Evolutionary conservation across 2,329 filamentous ascomycete species (phyloP).

Genomic region (Colletotrichum sp.): DNA sequence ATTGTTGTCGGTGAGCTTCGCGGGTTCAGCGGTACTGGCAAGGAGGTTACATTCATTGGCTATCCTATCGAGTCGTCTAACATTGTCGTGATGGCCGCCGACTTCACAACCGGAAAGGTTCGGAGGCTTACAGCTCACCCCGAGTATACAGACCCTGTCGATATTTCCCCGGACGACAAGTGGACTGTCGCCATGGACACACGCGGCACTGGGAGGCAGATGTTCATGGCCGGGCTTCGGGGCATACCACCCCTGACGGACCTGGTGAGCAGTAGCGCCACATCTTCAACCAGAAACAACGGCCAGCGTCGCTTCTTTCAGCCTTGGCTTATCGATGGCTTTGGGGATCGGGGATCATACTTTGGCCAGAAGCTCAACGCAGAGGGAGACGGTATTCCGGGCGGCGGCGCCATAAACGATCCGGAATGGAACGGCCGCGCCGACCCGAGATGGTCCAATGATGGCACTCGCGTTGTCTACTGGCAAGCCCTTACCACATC

Average conservation of each 20-base stretch:
- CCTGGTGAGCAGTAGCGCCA: conserved; percentile 29
- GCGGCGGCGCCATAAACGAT: conserved; percentile 37
- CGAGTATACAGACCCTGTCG: conserved; percentile 43
- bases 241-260: conserved; percentile 41
- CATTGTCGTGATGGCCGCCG: conserved; percentile 42
- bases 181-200: conserved; percentile 45
- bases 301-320: conserved; percentile 45
- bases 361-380: conserved; percentile 44
- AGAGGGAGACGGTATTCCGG: conserved; percentile 27
- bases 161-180: conserved; percentile 40
- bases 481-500: conserved; percentile 37
- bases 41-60: conserved; percentile 40
- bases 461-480: conserved; percentile 45
- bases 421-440: conserved; percentile 48
- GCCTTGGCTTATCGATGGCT: conserved; percentile 41
- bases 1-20: conserved; percentile 43
- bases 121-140: conserved; percentile 42
- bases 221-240: conserved; percentile 39
- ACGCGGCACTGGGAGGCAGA: conserved; percentile 37
- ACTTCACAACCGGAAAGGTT: conserved; percentile 38
- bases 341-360: conserved; percentile 45
- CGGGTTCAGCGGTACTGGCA: conserved; percentile 42
- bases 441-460: conserved; percentile 42
- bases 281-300: conserved; percentile 45
- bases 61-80: conserved; percentile 41